phyloP scores from a whole-genome alignment of 441 rosid genomes.

The Theobroma grandiflorum region DNA sequence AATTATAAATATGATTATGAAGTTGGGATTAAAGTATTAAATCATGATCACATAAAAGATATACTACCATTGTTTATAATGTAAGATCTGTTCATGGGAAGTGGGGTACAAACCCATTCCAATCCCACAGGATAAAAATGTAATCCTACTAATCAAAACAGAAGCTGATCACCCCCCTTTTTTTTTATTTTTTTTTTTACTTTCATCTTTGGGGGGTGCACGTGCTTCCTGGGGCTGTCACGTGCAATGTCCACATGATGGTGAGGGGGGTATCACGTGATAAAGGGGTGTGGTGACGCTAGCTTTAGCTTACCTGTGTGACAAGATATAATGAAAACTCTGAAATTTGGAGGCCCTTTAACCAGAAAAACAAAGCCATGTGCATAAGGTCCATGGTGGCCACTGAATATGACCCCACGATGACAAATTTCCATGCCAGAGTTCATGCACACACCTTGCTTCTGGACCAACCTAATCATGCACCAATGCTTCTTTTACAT shows the following conservation, averaged over 20 bases:
- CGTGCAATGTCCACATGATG: neutral
- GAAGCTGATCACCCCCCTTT: neutral
- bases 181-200: neutral
- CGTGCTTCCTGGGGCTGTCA: constrained; percentile 28
- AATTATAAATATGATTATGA: neutral
- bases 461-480: neutral
- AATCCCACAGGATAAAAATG: neutral
- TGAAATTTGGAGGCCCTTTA: neutral
- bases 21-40: neutral
- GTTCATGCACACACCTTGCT: constrained; percentile 8
- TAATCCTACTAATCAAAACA: neutral
- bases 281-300: neutral
- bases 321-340: neutral
- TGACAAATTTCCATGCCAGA: constrained; percentile 18
- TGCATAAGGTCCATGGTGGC: constrained; percentile 20
- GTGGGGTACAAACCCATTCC: neutral
- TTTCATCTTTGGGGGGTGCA: constrained; percentile 20
- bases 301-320: neutral
- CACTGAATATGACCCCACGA: constrained; percentile 27
- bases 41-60: neutral
- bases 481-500: neutral
- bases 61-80: neutral
- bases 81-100: neutral
- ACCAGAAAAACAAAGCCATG: constrained; percentile 31
- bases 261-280: constrained; percentile 34